These are phyloP conservation scores for Eucalyptus lansdowneana DNA, from an alignment of 345 rosid genomes.

Conservation along the genomic window DNA sequence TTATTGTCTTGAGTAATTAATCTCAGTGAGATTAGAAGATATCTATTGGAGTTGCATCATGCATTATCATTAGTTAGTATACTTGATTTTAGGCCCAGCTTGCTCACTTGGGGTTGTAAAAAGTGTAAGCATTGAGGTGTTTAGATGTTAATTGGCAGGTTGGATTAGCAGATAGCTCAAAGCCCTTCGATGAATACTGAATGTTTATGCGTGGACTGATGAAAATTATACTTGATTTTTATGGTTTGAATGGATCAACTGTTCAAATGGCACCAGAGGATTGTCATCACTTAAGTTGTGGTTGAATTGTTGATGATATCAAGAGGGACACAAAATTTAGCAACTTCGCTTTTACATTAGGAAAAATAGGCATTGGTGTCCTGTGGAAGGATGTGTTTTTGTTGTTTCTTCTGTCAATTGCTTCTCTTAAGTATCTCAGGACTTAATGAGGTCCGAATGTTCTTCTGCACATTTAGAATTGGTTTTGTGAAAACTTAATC, in stretches of 20 bases:
- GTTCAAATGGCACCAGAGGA: background rate
- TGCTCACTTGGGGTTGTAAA: background rate
- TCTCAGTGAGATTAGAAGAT: background rate
- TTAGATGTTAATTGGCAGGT: background rate
- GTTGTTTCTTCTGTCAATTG: background rate
- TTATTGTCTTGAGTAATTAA: background rate
- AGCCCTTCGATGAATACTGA: background rate
- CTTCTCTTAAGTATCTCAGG: background rate
- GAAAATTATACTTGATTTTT: background rate
- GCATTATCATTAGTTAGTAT: background rate
- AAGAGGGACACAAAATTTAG: background rate
- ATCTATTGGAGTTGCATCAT: background rate
- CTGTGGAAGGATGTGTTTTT: background rate
- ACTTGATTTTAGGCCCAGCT: background rate
- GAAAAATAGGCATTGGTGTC: background rate
- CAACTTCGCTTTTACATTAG: background rate
- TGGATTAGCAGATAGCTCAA: background rate
- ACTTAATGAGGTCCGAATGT: background rate
- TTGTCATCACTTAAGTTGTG: background rate
- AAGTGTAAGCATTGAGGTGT: background rate
- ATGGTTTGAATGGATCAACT: background rate
- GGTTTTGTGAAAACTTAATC: background rate
- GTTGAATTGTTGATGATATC: background rate
- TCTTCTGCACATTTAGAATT: background rate
- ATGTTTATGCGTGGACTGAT: background rate